Evolutionary conservation across 768 basidiomycete species (phyloP), one percentile per base, ranked within the genome.

Genomic region (Candolleomyces aberdarensis): DNA sequence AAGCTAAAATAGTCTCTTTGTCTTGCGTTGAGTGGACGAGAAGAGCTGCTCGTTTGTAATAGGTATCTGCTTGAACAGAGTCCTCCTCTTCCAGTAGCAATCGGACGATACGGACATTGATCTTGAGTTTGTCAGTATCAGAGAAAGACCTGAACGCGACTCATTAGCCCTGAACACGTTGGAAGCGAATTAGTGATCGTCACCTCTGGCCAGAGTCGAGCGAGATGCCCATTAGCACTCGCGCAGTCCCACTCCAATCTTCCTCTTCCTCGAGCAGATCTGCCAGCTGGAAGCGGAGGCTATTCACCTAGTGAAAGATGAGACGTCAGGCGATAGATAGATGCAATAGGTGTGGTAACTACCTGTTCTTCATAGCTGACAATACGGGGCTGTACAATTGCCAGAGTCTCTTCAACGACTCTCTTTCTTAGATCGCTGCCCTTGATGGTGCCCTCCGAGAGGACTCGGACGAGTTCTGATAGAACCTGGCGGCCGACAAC

Each of bases 321-420:
- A 32, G 51, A 32, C 56, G 59, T 60, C 40, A 58, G 26, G 57
- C 31, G 51, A 32, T 8, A 39, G 59, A 60, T 57, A 55, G 40
- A 51, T 52, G 15, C 17, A 46, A 46, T 43, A 22, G 51, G 22
- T 52, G 51, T 52, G 22, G 7, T 13, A 51, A n/a, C 22, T 67
- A 94, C 97, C 83, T 97, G 95, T 74, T 98, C 95, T 71, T 99
- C 96, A 68, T 92, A 96, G 72, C 89, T 94, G 63, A 92, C 93
- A 65, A 94, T 83, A 59, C 92, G 81, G 19, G 90, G 85, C 70
- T 93, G 87, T 43, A 91, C 76, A 36, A 84, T 80, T 19, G 78
- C 75, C 39, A 97, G 79, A 0, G 90, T 88, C 46, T 88, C 86
- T 70, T 92, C 81, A 8, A 97, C 85, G 46, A 96, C 81, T 58